Evolutionary conservation across 768 basidiomycete genomes (phyloP).

Genomic region (Tephrocybe sp.): DNA sequence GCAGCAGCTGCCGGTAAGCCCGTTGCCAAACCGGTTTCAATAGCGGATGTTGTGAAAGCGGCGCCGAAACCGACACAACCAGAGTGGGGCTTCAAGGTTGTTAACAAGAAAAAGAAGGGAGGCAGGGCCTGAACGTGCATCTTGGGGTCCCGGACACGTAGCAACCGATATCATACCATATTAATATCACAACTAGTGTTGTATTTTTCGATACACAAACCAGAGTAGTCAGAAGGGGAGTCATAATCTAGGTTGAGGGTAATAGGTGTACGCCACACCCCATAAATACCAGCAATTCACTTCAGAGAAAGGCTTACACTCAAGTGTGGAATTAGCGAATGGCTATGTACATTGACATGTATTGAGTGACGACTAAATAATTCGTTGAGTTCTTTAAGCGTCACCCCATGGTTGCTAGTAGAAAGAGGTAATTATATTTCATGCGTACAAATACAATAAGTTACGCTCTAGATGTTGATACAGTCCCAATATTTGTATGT

Average conservation of each 20-base stretch:
- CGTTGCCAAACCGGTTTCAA: constrained; percentile 60
- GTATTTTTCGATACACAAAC: constrained; percentile 7
- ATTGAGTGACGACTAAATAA: no score
- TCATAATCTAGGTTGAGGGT: constrained; percentile 12
- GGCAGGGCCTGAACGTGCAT: constrained; percentile 42
- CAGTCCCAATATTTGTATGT: no score
- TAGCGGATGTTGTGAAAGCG: constrained; percentile 89
- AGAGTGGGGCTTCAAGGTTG: constrained; percentile 91
- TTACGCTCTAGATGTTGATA: neutral
- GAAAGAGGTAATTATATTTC: no score
- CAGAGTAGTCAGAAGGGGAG: neutral
- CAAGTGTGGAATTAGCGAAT: no score
- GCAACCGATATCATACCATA: constrained; percentile 9
- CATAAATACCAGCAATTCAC: no score
- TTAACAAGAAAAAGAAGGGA: constrained; percentile 94
- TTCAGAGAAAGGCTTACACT: no score
- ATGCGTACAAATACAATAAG: no score
- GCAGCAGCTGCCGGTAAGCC: constrained; percentile 30
- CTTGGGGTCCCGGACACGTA: no score
- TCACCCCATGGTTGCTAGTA: no score
- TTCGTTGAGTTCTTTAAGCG: no score
- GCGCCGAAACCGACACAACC: constrained; percentile 72
- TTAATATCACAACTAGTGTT: constrained; percentile 13
- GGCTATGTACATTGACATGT: no score
- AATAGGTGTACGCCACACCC: neutral